Base-by-base conservation (phyloP, 495 filamentous ascomycete species). In the Copromyces sp. region DNA sequence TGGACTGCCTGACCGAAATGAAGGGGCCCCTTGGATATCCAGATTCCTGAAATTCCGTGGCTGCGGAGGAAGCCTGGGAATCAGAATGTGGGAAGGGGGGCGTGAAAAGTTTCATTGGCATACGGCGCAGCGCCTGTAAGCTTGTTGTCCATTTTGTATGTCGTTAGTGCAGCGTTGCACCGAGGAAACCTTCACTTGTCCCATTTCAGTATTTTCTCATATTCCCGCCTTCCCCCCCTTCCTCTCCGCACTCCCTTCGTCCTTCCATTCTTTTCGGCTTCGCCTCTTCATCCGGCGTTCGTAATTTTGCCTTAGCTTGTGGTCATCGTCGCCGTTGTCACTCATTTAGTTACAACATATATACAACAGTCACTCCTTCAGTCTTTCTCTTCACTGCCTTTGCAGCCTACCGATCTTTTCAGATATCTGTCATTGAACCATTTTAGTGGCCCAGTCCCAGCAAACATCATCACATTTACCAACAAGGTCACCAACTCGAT, bases 291-390 rank as follows among this genome's bases (percentile, higher is more conserved):
- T 29, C 38, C 68, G 39, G n/a, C 39, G 20, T 42, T 39, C 69
- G 69, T 73, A 69, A 69, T 68, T 70, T 20, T 68, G 53, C 42
- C 6, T 20, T 24, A 24, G 37, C 40, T 73, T 39, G 40, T 41
- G 32, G 42, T 69, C 38, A 12, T 73, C n/a, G 71, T 68, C 17
- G 68, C 71, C 71, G 71, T 45, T 32, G 44, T 42, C 71, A 73
- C 37, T 73, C 71, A 17, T 73, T 73, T 24, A n/a, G n/a, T n/a
- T 37, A 39, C 71, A 38, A 73, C 38, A 71, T 71, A 73, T 73
- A 61, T 35, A 61, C 14, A 35, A 65, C 53, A 75, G 69, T 75
- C 74, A 61, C 72, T 72, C 74, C 24, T 61, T 74, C 65, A 38
- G 32, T 29, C 59, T 37, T 73, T n/a, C 9, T 38, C 37, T 39